Evolutionary conservation across 2,329 filamentous ascomycete species (phyloP).

Genomic region (Bretziella fagacearum): DNA sequence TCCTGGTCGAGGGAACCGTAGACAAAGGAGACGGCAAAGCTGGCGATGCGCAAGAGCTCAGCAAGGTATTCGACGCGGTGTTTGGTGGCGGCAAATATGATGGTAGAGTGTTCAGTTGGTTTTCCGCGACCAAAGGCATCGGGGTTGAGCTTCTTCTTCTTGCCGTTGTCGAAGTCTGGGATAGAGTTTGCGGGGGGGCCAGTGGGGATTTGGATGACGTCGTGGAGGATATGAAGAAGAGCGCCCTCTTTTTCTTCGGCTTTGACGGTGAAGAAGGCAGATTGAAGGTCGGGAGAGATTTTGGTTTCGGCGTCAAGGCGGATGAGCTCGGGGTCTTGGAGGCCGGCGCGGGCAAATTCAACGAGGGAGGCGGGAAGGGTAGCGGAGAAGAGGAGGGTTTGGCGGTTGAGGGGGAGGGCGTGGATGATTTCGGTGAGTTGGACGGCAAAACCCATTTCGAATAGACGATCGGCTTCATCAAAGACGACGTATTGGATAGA

Average conservation of each 20-base stretch:
- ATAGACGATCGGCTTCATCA: conserved; percentile 89
- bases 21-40: conserved; percentile 81
- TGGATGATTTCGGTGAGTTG: conserved; percentile 89
- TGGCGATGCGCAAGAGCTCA: conserved; percentile 58
- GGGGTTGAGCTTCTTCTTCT: conserved; percentile 56
- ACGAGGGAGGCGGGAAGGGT: conserved; percentile 87
- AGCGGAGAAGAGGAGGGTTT: conserved; percentile 88
- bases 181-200: conserved; percentile 39
- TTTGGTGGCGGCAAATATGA: conserved; percentile 87
- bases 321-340: conserved; percentile 82
- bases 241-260: conserved; percentile 87
- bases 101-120: conserved; percentile 80
- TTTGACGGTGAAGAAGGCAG: conserved; percentile 87
- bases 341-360: conserved; percentile 82
- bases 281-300: conserved; percentile 88
- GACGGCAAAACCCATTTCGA: conserved; percentile 95
- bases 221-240: conserved; percentile 70
- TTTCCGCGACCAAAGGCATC: conserved; percentile 42
- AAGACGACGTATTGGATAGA: conserved; percentile 92
- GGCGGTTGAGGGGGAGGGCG: conserved; percentile 64
- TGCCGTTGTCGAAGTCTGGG: conserved; percentile 30
- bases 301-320: conserved; percentile 89
- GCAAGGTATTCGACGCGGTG: conserved; percentile 93
- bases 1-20: conserved; percentile 93
- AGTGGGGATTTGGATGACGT: conserved; percentile 80